Evolutionary conservation across 1,139 yeast genomes (phyloP), one percentile per base, ranked within the genome.

Genomic region (Magnusiomyces tetraspermus): DNA sequence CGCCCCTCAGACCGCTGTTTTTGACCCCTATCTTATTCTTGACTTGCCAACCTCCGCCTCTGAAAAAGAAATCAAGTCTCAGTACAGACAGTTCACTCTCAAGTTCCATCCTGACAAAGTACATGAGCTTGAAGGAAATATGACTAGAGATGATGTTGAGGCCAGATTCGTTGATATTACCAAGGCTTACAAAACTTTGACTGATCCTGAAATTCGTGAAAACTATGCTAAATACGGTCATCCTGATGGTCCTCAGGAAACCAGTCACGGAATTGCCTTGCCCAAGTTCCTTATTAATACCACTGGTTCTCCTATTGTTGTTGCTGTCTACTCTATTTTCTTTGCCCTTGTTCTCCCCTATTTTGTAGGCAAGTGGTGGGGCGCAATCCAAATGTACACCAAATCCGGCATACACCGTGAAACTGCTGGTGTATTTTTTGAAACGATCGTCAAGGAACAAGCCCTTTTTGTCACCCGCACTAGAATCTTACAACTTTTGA

Each of bases 201-300:
- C 98, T 13, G 98, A 94, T 69, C 96, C 87, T 60, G 79, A 76
- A 36, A 82, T 89, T 11, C 82, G 82, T 62, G 87, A 85, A 59
- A 94, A 94, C 67, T 90, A 79, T 67, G 73, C 84, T 64, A 83
- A 80, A 63, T 92, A 83, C 64, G 99, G 99, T 47, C 96, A 94
- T 67, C 99, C 99, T 5, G 98, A 94, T 71, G 98, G 98, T 42
- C 96, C 95, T 49, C 96, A 88, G 68, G 87, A 87, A 48, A 76
- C 85, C n/a, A 74, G 84, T n/a, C 97, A 88, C 67, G 98, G 98
- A 54, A 89, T 94, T 68, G 99, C 97, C 0, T 72, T 94, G 60
- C 99, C 99, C 42, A 83, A 85, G 66, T 88, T 88, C 70, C 76
- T 94, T 61, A 88, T 94, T 44, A 96, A 88, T 60, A 92, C 95